Evolutionary conservation across 2,329 filamentous ascomycete genomes (phyloP).

Genomic region (Rutstroemia sp.): DNA sequence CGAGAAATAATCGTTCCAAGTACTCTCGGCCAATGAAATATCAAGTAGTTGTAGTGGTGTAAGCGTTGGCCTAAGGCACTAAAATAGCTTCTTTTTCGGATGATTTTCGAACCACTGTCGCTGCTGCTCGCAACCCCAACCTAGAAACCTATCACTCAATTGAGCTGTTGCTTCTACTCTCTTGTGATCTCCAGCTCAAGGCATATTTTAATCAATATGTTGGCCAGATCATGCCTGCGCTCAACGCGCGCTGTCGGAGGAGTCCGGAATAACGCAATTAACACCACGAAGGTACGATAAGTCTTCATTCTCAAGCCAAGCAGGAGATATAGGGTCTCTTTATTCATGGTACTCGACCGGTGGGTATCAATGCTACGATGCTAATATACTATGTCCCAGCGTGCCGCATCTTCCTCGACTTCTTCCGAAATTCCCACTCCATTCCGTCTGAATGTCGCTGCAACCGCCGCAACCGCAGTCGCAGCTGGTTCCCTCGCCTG

Average conservation of each 20-base stretch:
- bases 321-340: not conserved
- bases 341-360: not conserved
- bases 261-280: slow-evolving; percentile 65
- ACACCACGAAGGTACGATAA: slow-evolving; percentile 65
- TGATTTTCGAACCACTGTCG: slow-evolving; percentile 8
- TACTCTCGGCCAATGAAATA: slow-evolving; percentile 1
- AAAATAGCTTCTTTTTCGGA: slow-evolving; percentile 9
- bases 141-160: slow-evolving; percentile 25
- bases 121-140: slow-evolving; percentile 18
- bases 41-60: not conserved
- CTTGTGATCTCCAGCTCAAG: slow-evolving; percentile 27
- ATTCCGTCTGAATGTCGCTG: slow-evolving; percentile 79
- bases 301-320: not conserved
- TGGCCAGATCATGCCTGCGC: slow-evolving; percentile 87
- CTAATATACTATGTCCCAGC: slow-evolving; percentile 42
- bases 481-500: slow-evolving; percentile 87
- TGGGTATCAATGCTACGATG: slow-evolving; percentile 13
- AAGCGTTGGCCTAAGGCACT: slow-evolving; percentile 7
- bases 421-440: slow-evolving; percentile 64
- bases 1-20: slow-evolving; percentile 8
- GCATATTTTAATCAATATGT: slow-evolving; percentile 56
- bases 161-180: slow-evolving; percentile 22
- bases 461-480: slow-evolving; percentile 76
- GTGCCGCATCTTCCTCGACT: slow-evolving; percentile 56
- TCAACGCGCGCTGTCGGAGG: slow-evolving; percentile 78